Evolutionary conservation across 495 filamentous ascomycete species (phyloP), one percentile per base, ranked within the genome.

Genomic region (Rhizodiscina lignyota): DNA sequence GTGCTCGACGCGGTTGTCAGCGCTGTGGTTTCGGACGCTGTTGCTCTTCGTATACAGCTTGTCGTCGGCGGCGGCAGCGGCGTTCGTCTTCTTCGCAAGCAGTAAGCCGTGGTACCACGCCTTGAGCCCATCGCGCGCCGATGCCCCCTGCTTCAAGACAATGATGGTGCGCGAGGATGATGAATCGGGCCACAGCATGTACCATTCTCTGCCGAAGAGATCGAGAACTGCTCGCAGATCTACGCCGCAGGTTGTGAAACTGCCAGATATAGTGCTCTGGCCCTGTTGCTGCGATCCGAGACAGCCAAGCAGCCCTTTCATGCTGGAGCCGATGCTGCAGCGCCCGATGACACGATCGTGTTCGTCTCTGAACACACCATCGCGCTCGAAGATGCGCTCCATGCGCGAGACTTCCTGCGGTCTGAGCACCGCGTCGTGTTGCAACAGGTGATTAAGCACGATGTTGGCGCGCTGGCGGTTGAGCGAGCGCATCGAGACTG

Each of bases 391-490:
- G 39, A 94, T 79, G 21, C 63, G 61, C 55, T 97, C 87, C 45
- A 68, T 49, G 18, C 45, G 39, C 5, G 82, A 61, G 2, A 79
- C 71, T 43, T 83, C 60, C 13, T 63, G 60, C 0, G 83, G 86
- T 0, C 55, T 64, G 12, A 80, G 63, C 18, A 77, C 47, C 18
- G 22, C 34, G 16, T 62, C 67, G 3, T 51, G 53, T 11, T 62
- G 58, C 5, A 76, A 44, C 26, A 77, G 63, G 12, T 68, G 56
- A 15, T 75, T 74, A 42, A 86, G 72, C 19, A 86, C 64, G 28
- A 97, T 71, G 44, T 78, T 86, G 1, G 85, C 75, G 17, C 87
- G 70, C 53, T 94, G 87, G 21, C 82, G 63, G 59, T 93, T 94
- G 12, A 94, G 63, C n/a, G 72, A 83, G 12, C 68, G 67, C 73